Base-by-base conservation (phyloP, 208 protist genomes). In the Leishmania tropica region DNA sequence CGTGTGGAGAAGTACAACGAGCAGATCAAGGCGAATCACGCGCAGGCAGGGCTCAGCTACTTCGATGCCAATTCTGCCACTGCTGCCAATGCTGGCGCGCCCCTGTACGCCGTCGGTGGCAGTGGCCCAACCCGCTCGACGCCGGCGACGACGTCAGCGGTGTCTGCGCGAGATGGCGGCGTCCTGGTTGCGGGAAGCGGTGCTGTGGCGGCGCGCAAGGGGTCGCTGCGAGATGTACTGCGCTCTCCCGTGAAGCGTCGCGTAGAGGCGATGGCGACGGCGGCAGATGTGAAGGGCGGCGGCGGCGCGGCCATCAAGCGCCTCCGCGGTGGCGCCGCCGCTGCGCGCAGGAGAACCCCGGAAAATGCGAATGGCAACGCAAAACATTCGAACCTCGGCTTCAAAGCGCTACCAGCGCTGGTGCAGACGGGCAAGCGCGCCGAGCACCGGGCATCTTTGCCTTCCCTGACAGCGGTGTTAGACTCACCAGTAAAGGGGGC, bases 1-100 rank as follows among this genome's bases (percentile, higher is more conserved):
- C 74, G 78, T 58, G 67, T 88, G 31, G 58, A 80, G 72, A 75
- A 86, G 74, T 78, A 75, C 67, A 62, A 62, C 62, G 71, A 81
- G 48, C 82, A 85, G 75, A 86, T 88, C 35, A 80, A 82, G 28
- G 71, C 67, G 1, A 85, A 88, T 65, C 54, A 83, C 28, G 47
- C 5, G 1, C 62, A n/a, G 42, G 64, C 65, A 28, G 76, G 76
- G 42, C 58, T 80, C 7, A n/a, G 31, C 64, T 80, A 73, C 65
- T 4, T 80, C 24, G 53, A 15, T 56, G 21, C 13, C 71, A 17
- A 37, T 45, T 31, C 35, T 21, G 24, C 19, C 40, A 56, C 45
- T 37, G 76, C 42, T 13, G 15, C 70, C 28, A 73, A 13, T 19
- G 56, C 35, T 19, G 0, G 42, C 45, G 58, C 40, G 24, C 8